Conservation (phyloP, 805 yeast genomes). For the Candida parachauliodes region DNA sequence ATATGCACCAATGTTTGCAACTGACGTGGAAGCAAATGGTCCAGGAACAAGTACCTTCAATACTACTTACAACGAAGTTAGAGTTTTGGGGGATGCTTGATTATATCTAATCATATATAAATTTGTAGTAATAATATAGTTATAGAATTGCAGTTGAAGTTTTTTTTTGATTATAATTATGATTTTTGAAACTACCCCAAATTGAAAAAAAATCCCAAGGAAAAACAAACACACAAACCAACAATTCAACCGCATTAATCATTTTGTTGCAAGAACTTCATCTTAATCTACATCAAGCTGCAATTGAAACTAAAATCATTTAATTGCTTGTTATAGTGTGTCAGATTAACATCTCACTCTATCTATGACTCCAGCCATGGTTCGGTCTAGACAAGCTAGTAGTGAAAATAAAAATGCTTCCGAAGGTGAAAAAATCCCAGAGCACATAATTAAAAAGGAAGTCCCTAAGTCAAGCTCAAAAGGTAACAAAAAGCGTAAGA, state of each 20-base stretch:
- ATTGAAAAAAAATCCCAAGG: no score
- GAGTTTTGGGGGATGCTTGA: constrained; percentile 7
- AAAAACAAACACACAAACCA: no score
- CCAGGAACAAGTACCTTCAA: not conserved
- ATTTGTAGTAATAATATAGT: not conserved
- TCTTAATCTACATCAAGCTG: no score
- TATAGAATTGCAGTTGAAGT: no score
- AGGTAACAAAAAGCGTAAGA: constrained; percentile 10
- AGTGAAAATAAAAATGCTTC: not conserved
- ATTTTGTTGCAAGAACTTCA: no score
- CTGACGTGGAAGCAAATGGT: constrained; percentile 3
- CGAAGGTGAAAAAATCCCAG: not conserved
- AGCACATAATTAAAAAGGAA: not conserved
- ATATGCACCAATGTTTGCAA: constrained; percentile 6
- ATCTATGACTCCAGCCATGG: no score
- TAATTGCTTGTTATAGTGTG: no score
- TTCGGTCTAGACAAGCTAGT: constrained; percentile 1
- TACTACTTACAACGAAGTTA: constrained; percentile 5
- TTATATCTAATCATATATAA: not conserved
- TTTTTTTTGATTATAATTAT: no score
- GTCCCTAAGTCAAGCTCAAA: not conserved
- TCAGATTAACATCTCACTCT: no score
- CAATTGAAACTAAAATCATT: no score
- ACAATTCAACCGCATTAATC: no score
- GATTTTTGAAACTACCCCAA: no score